A percentile compares a stretch with the other conserved stretches of the same genome.
Conservation (phyloP, 164 flowering plant genomes). For the Umbilicus rupestris region DNA sequence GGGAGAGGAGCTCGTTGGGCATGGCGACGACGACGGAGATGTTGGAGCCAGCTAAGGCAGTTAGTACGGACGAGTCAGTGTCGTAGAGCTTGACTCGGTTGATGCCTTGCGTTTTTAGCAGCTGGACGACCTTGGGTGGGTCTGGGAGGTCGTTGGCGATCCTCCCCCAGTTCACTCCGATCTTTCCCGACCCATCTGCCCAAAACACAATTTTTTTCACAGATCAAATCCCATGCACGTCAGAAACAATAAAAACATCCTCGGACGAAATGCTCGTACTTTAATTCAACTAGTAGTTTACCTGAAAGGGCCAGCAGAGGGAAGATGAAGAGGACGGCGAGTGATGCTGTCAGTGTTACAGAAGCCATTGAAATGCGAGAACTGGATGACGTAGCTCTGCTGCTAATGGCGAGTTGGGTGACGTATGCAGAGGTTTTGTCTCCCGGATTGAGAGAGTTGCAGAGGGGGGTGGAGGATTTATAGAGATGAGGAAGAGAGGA, state of each 20-base stretch:
- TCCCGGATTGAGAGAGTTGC: no score
- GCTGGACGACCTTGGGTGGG: constrained; percentile 35
- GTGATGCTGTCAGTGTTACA: background rate
- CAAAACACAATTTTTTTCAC: no score
- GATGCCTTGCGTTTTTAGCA: constrained; percentile 36
- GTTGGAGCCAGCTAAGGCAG: constrained; percentile 33
- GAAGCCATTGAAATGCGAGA: background rate
- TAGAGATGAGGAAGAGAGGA: background rate
- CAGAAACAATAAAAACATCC: no score
- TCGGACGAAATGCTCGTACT: no score
- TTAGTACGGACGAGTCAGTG: constrained; percentile 47
- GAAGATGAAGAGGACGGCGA: background rate
- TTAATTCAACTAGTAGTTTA: no score
- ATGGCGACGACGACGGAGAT: constrained; percentile 44
- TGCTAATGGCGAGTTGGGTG: background rate
- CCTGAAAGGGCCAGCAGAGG: background rate
- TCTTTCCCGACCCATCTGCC: constrained; percentile 30
- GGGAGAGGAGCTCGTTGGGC: constrained; percentile 46
- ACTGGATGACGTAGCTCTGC: no score
- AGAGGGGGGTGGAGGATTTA: background rate
- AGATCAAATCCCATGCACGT: background rate
- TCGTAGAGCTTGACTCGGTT: constrained; percentile 47
- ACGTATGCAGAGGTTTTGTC: background rate
- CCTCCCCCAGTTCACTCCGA: constrained; percentile 65
- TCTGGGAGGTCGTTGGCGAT: constrained; percentile 47